Conservation (phyloP, 225 moss, liverwort and hornwort species). For the Anthoceros angustus region DNA sequence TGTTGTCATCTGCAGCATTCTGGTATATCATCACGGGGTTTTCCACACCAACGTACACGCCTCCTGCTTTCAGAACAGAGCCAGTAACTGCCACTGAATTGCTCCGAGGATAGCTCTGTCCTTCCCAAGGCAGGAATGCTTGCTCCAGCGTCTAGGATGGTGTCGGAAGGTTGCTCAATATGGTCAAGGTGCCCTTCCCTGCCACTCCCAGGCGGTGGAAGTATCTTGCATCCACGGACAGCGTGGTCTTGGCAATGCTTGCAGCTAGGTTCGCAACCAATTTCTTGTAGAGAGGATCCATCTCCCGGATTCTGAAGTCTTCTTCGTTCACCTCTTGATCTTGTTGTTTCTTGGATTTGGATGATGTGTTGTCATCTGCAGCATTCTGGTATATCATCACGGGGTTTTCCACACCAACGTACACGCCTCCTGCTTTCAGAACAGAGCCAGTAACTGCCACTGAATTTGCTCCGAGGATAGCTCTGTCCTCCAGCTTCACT, state of each 20-base stretch:
- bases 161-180: slow-evolving; percentile 7
- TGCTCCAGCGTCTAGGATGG: slow-evolving; percentile 16
- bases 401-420: slow-evolving; percentile 5
- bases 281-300: slow-evolving; percentile 13
- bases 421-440: slow-evolving; percentile 9
- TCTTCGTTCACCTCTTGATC: not conserved
- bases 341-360: not conserved
- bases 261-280: slow-evolving; percentile 16
- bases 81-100: slow-evolving; percentile 10
- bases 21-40: not conserved
- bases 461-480: slow-evolving; percentile 15
- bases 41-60: slow-evolving; percentile 11
- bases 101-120: slow-evolving; percentile 12
- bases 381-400: not conserved
- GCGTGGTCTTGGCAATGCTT: slow-evolving; percentile 5
- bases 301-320: slow-evolving; percentile 8
- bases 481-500: slow-evolving; percentile 6
- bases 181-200: slow-evolving; percentile 7
- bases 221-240: slow-evolving; percentile 8
- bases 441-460: slow-evolving; percentile 7
- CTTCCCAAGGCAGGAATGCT: slow-evolving; percentile 15
- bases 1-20: not conserved
- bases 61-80: slow-evolving; percentile 3
- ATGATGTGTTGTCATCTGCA: not conserved
- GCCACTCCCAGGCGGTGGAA: slow-evolving; percentile 12